Conservation (phyloP, 2,329 filamentous ascomycete genomes). For the Cercospora sp. region DNA sequence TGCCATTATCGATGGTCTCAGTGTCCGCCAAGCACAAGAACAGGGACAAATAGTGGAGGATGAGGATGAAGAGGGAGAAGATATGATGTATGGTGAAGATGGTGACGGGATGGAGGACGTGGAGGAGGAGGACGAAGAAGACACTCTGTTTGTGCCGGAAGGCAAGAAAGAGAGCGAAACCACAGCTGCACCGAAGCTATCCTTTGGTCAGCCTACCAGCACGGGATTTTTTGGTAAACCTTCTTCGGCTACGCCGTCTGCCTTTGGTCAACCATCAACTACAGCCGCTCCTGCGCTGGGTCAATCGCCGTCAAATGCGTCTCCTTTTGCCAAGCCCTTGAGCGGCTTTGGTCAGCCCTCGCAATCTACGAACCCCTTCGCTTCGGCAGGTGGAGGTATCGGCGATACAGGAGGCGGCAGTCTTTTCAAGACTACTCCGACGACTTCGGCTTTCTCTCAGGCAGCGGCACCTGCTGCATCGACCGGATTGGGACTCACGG, state of each 20-base stretch:
- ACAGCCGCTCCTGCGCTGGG: constrained; percentile 6
- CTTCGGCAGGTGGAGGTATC: neutral
- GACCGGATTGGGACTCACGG: constrained; percentile 1
- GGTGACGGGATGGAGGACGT: constrained; percentile 33
- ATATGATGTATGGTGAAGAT: constrained; percentile 29
- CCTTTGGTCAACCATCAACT: constrained; percentile 20
- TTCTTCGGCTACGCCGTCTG: constrained; percentile 16
- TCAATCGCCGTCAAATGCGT: constrained; percentile 10
- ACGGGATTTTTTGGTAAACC: constrained; percentile 16
- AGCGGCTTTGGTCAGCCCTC: constrained; percentile 22
- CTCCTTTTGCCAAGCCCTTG: constrained; percentile 23
- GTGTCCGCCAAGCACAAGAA: constrained; percentile 52
- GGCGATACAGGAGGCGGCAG: neutral
- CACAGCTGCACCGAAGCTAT: constrained; percentile 8
- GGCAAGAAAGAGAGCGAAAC: constrained; percentile 5
- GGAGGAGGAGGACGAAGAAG: constrained; percentile 35
- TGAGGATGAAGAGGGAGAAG: constrained; percentile 39
- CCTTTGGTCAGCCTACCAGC: constrained; percentile 20
- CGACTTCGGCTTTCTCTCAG: neutral
- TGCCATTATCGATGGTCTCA: constrained; percentile 59
- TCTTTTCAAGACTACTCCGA: neutral
- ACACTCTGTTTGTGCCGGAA: constrained; percentile 48
- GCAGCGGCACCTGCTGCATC: neutral
- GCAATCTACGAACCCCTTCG: constrained; percentile 13
- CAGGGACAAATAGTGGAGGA: constrained; percentile 50